phyloP scores from a whole-genome alignment of 345 rosid genomes.

The Rhizophora mangle region DNA sequence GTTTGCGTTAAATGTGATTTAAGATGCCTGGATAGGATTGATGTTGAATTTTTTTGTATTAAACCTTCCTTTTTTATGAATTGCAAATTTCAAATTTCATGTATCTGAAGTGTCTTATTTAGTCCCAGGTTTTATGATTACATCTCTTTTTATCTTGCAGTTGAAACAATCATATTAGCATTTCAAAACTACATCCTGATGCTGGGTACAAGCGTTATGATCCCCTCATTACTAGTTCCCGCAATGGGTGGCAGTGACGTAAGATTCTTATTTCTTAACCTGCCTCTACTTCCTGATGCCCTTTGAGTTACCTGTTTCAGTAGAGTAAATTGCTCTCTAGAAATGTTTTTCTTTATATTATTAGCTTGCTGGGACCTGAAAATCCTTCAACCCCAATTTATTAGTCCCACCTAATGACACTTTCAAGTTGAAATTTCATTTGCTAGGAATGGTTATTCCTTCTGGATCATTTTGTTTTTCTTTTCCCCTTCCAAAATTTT shows the following conservation, averaged over 20 bases:
- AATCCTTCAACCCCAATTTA: neutral
- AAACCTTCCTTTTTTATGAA: neutral
- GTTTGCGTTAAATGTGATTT: neutral
- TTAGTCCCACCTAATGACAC: no score
- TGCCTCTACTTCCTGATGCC: neutral
- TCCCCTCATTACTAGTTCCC: slow-evolving; percentile 29
- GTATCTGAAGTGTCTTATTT: no score
- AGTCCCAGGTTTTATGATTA: no score
- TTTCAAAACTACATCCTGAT: slow-evolving; percentile 35
- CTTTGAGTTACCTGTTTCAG: no score
- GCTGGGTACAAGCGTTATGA: slow-evolving; percentile 36
- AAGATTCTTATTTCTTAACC: slow-evolving; percentile 4
- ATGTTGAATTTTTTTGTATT: neutral
- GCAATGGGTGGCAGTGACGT: slow-evolving; percentile 36
- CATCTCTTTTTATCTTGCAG: slow-evolving; percentile 16
- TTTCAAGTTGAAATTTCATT: neutral
- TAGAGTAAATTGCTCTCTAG: no score
- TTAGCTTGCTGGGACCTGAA: neutral
- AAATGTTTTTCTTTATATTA: neutral
- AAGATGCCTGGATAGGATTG: neutral
- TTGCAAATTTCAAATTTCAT: no score
- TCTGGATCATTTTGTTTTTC: neutral
- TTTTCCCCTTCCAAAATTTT: neutral
- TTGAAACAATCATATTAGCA: slow-evolving; percentile 27
- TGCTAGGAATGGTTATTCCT: neutral